phyloP scores from a whole-genome alignment of 2,329 filamentous ascomycete species.

The Colletotrichum sp. region DNA sequence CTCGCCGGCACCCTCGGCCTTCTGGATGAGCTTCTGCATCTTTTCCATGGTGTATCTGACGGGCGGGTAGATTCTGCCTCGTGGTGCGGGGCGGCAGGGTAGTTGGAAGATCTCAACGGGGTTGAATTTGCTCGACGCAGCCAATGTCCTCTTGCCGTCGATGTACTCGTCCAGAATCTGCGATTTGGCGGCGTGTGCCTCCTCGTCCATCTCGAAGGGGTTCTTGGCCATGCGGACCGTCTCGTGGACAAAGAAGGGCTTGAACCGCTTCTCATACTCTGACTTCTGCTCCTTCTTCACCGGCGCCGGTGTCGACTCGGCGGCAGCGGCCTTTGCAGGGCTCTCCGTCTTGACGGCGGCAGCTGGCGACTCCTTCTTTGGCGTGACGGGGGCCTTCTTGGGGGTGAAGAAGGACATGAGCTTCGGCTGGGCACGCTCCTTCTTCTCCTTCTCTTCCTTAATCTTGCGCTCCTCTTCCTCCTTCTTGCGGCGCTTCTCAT shows the following conservation, averaged over 20 bases:
- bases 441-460: conserved; percentile 53
- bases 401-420: conserved; percentile 52
- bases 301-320: conserved; percentile 13
- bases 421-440: conserved; percentile 51
- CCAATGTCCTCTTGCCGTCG: conserved; percentile 44
- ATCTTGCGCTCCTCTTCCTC: conserved; percentile 49
- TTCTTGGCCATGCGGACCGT: conserved; percentile 73
- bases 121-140: conserved; percentile 44
- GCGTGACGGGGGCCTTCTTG: conserved; percentile 41
- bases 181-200: conserved; percentile 58
- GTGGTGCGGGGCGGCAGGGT: conserved; percentile 37
- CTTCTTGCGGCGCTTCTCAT: conserved; percentile 54
- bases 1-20: conserved; percentile 39
- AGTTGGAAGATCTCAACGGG: conserved; percentile 52
- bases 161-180: conserved; percentile 59
- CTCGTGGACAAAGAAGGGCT: conserved; percentile 80
- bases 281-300: conserved; percentile 36
- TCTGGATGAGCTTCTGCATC: conserved; percentile 53
- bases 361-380: conserved; percentile 38
- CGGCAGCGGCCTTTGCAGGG: background rate
- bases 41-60: conserved; percentile 68
- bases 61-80: conserved; percentile 53
- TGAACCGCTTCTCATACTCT: conserved; percentile 74
- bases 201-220: conserved; percentile 61
- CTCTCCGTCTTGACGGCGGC: background rate